A percentile compares a stretch with the other conserved stretches of the same genome.
Evolutionary conservation across 1,284 basidiomycete species (phyloP).

Genomic region (Trametes versicolor): DNA sequence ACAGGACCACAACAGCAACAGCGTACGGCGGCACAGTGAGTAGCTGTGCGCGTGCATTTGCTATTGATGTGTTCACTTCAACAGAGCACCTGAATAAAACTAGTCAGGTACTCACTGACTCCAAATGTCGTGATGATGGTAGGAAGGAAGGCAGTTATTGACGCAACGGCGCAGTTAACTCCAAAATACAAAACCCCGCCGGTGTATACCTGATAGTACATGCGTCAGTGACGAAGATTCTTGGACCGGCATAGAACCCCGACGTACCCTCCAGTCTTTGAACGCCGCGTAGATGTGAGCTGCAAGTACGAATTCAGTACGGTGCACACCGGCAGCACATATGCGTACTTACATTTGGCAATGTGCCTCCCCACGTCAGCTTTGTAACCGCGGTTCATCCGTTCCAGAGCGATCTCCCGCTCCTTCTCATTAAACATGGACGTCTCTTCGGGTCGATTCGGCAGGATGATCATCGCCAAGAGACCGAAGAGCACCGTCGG

Average conservation of each 20-base stretch:
- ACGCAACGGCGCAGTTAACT: constrained; percentile 81
- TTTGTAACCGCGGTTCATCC: constrained; percentile 77
- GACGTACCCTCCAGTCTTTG: constrained; percentile 73
- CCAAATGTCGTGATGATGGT: constrained; percentile 84
- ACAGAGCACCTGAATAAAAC: not conserved
- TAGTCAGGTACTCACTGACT: constrained; percentile 50
- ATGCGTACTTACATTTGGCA: constrained; percentile 61
- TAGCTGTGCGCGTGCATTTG: constrained; percentile 66
- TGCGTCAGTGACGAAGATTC: not conserved
- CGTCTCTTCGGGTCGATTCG: constrained; percentile 82
- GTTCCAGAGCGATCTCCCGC: constrained; percentile 74
- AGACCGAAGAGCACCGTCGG: constrained; percentile 78
- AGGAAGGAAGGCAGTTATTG: constrained; percentile 85
- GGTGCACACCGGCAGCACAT: not conserved
- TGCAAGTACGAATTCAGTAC: constrained; percentile 35
- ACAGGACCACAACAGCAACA: constrained; percentile 73
- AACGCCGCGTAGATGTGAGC: constrained; percentile 73
- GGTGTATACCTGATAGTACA: constrained; percentile 63
- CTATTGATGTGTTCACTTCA: constrained; percentile 41
- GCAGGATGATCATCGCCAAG: constrained; percentile 72
- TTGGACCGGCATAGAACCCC: not conserved
- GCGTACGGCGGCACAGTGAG: constrained; percentile 88
- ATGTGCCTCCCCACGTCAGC: constrained; percentile 75
- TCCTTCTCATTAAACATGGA: constrained; percentile 76
- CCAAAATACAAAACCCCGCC: constrained; percentile 81